Conservation (phyloP, 2,329 filamentous ascomycete species). For the Ophiocordyceps unilateralis region DNA sequence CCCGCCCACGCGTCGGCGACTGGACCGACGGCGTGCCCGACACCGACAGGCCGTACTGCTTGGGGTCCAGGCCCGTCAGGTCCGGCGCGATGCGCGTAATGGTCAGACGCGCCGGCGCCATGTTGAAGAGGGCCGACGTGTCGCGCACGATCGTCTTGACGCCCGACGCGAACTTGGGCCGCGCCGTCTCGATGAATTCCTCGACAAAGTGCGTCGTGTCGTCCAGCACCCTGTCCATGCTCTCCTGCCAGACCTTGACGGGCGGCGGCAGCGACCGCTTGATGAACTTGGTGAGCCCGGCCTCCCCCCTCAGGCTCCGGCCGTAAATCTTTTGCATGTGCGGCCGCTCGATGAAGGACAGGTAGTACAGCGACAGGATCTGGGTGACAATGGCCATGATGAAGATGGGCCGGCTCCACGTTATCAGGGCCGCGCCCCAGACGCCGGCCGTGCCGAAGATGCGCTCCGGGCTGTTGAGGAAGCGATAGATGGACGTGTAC, state of each 20-base stretch:
- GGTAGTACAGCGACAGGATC: slow-evolving; percentile 68
- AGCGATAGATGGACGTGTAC: slow-evolving; percentile 94
- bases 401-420: slow-evolving; percentile 75
- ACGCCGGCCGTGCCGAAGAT: slow-evolving; percentile 87
- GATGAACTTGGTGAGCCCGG: slow-evolving; percentile 81
- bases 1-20: slow-evolving; percentile 40
- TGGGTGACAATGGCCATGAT: slow-evolving; percentile 75
- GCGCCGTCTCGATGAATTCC: slow-evolving; percentile 70
- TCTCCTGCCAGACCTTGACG: slow-evolving; percentile 68
- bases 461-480: slow-evolving; percentile 92
- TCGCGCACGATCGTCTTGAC: slow-evolving; percentile 79
- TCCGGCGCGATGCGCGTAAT: slow-evolving; percentile 67
- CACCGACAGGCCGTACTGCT: slow-evolving; percentile 63
- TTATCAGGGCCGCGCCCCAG: slow-evolving; percentile 89
- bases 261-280: slow-evolving; percentile 71
- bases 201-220: slow-evolving; percentile 81
- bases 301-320: slow-evolving; percentile 63
- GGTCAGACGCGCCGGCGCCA: slow-evolving; percentile 71
- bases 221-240: slow-evolving; percentile 72
- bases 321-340: slow-evolving; percentile 99
- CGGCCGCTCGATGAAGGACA: slow-evolving; percentile 84
- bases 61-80: slow-evolving; percentile 60
- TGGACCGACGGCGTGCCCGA: slow-evolving; percentile 42
- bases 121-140: slow-evolving; percentile 73
- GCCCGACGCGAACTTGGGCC: slow-evolving; percentile 71